Conservation (phyloP, 176 grass and related monocot genomes). For the Hsuehochloa calcarea region DNA sequence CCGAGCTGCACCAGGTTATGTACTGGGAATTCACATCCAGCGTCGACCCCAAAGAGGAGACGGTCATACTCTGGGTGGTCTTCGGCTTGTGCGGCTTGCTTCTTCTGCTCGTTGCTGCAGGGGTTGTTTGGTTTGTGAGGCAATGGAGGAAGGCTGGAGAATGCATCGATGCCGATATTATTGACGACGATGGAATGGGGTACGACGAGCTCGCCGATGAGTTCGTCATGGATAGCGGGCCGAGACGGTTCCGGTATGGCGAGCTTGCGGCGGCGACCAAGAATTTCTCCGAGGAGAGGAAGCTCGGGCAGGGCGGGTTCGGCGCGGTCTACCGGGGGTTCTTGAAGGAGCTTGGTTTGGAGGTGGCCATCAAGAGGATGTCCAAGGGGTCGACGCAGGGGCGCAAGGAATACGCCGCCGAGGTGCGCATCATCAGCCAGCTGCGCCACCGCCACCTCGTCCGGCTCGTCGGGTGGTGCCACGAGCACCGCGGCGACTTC, state of each 20-base stretch:
- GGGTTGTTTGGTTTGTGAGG: constrained; percentile 48
- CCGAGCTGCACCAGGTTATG: constrained; percentile 67
- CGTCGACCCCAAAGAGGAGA: constrained; percentile 39
- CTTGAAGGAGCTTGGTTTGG: constrained; percentile 45
- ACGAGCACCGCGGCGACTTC: constrained; percentile 71
- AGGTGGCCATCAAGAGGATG: constrained; percentile 80
- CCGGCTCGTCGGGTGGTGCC: constrained; percentile 83
- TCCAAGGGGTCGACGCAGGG: constrained; percentile 65
- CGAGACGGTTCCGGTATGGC: constrained; percentile 51
- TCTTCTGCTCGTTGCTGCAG: constrained; percentile 33
- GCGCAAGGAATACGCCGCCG: constrained; percentile 64
- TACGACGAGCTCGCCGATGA: constrained; percentile 64
- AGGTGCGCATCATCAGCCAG: constrained; percentile 89
- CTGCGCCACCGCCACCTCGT: constrained; percentile 71
- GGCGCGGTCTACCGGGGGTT: constrained; percentile 69
- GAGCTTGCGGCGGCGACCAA: constrained; percentile 41
- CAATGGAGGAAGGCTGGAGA: constrained; percentile 44
- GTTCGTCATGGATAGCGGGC: constrained; percentile 51
- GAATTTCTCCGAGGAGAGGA: constrained; percentile 52
- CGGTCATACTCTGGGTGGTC: constrained; percentile 37
- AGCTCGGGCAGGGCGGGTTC: constrained; percentile 82
- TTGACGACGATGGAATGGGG: constrained; percentile 29
- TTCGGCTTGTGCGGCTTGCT: constrained; percentile 32
- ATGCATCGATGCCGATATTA: constrained; percentile 21
- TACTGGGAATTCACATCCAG: constrained; percentile 80